A percentile compares a stretch with the other conserved stretches of the same genome.
Conservation (phyloP, 495 filamentous ascomycete species). For the Lindgomyces ingoldianus region DNA sequence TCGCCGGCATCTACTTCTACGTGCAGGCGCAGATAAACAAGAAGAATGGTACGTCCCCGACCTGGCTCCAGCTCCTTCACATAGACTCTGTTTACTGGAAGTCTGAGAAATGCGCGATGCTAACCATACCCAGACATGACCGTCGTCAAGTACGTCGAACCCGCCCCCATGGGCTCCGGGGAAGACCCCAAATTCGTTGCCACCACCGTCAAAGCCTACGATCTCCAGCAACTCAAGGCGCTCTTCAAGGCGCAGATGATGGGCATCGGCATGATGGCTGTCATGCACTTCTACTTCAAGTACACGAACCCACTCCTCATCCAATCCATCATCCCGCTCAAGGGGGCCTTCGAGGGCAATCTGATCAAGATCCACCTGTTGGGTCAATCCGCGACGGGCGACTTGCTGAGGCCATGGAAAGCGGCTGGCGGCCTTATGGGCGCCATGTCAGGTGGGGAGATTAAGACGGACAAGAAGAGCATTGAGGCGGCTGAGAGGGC, state of each 20-base stretch:
- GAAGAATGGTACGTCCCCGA: slow-evolving; percentile 78
- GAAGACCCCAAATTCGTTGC: slow-evolving; percentile 95
- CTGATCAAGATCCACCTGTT: slow-evolving; percentile 92
- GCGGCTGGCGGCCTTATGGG: slow-evolving; percentile 76
- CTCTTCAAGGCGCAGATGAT: slow-evolving; percentile 86
- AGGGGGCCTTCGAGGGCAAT: slow-evolving; percentile 91
- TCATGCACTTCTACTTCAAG: slow-evolving; percentile 98
- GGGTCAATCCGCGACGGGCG: slow-evolving; percentile 85
- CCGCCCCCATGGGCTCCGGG: slow-evolving; percentile 81
- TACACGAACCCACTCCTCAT: slow-evolving; percentile 99
- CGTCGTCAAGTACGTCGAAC: slow-evolving; percentile 98
- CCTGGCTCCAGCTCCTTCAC: neutral
- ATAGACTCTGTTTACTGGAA: neutral
- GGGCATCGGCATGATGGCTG: slow-evolving; percentile 94
- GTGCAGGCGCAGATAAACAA: slow-evolving; percentile 78
- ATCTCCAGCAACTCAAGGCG: slow-evolving; percentile 76
- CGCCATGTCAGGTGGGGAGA: slow-evolving; percentile 62
- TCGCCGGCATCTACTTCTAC: slow-evolving; percentile 78
- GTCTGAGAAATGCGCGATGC: neutral
- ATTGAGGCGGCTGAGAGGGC: slow-evolving; percentile 54
- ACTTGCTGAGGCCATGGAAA: slow-evolving; percentile 96
- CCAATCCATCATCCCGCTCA: slow-evolving; percentile 97
- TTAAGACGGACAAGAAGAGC: slow-evolving; percentile 95
- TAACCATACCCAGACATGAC: slow-evolving; percentile 69
- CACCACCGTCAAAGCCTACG: slow-evolving; percentile 93